Percentiles rank a stretch among this genome's conserved stretches.
These are phyloP conservation scores for Phaeosphaeria sp. DNA, from an alignment of 2,329 filamentous ascomycete genomes.

Conservation along the genomic window DNA sequence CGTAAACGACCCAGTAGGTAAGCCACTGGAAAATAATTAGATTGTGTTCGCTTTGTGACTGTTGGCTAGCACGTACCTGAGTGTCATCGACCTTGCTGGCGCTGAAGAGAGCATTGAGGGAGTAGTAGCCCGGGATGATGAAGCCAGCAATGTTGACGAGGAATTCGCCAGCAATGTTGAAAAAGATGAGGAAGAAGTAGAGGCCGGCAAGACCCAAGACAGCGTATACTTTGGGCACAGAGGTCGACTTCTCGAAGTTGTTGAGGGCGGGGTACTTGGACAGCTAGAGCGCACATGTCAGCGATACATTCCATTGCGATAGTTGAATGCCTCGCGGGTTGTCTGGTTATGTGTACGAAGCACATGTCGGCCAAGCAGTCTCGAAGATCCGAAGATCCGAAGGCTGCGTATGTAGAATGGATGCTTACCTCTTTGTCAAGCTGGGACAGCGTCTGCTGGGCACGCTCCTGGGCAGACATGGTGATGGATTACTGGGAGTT, in stretches of 20 bases:
- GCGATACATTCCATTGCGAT: slow-evolving; percentile 10
- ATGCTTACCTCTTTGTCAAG: slow-evolving; percentile 81
- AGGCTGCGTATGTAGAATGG: slow-evolving; percentile 7
- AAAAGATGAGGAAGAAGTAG: slow-evolving; percentile 91
- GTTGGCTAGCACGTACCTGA: slow-evolving; percentile 63
- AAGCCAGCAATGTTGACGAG: slow-evolving; percentile 88
- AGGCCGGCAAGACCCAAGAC: slow-evolving; percentile 76
- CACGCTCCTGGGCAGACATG: slow-evolving; percentile 80
- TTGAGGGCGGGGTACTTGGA: slow-evolving; percentile 83
- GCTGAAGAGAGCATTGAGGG: slow-evolving; percentile 77
- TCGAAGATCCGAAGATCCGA: neutral
- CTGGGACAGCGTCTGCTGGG: slow-evolving; percentile 76
- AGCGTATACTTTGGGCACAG: slow-evolving; percentile 84
- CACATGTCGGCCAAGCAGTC: neutral
- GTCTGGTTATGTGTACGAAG: neutral
- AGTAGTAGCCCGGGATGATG: slow-evolving; percentile 84
- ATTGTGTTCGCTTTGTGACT: too few species aligned
- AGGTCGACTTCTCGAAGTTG: slow-evolving; percentile 85
- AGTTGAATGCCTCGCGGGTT: neutral
- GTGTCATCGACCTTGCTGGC: slow-evolving; percentile 76
- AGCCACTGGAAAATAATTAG: slow-evolving; percentile 61
- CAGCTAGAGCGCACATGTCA: slow-evolving; percentile 62
- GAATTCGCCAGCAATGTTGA: slow-evolving; percentile 89
- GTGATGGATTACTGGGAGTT: slow-evolving; percentile 36
- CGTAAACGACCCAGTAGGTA: slow-evolving; percentile 86